Evolutionary conservation across 140 eudicot species (phyloP), one percentile per base, ranked within the genome.

Genomic region (Oenanthe javanica): DNA sequence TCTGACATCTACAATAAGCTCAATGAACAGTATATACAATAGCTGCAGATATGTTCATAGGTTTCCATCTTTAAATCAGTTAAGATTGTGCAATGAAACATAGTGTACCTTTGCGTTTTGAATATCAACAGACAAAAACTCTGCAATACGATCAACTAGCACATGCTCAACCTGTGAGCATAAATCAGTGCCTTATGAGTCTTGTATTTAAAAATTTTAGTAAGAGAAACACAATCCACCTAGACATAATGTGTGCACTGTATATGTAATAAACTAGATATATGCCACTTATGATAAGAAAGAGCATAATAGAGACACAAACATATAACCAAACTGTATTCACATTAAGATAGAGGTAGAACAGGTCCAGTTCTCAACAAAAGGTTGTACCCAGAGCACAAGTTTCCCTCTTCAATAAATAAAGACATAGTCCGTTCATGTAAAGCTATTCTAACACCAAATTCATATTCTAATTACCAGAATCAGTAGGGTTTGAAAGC

Each of bases 111-210:
- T 95, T 59, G 92, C 92, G 38, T 85, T 95, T 85, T 93, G 99
- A 84, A 95, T 85, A 87, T 93, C 99, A 54, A 89, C 93, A 9
- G 98, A 87, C 84, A 95, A 82, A 84, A 95, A 89, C 80, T 93
- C 90, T 43, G 84, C 78, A 85, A 95, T 83, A 64, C 98, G 99
- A 77, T 93, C 99, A 23, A 93, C 90, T 38, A 95, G 92, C 67
- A 93, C 92, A 87, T 95, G 99, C 81, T 95, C 99, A 47, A 93
- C 99, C 99, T 95, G 89, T 59, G 81, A 77, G 79, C 66, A 61
- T 16, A 82, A 66, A 84, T 45, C 63, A 63, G 49, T 61, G 52
- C 8, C 31, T 48, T 40, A 64, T 5, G 48, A 46, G 12, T 23
- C 75, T 57, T 59, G 12, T 78, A 66, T 64, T 15, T 25, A 4